Evolutionary conservation across 1,139 yeast genomes (phyloP).

Genomic region (Pichia sp.): DNA sequence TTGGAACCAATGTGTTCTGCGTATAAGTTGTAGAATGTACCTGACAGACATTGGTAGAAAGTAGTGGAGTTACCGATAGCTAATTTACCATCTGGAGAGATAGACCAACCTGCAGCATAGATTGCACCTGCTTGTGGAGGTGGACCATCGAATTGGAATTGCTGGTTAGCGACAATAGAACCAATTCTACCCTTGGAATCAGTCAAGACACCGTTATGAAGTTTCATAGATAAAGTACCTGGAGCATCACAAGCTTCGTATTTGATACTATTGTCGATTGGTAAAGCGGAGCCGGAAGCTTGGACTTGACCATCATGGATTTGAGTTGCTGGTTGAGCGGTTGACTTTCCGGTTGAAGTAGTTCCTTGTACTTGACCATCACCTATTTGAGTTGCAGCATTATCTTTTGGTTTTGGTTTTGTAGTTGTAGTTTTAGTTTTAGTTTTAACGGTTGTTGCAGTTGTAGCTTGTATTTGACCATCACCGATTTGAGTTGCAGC

Average conservation of each 20-base stretch:
- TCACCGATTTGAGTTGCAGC: constrained; percentile 34
- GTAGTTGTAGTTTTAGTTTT: constrained; percentile 33
- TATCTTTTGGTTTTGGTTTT: constrained; percentile 23
- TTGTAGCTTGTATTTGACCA: constrained; percentile 40
- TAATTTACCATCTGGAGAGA: constrained; percentile 56
- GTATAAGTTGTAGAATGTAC: constrained; percentile 76
- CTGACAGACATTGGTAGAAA: constrained; percentile 77
- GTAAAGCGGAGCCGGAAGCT: constrained; percentile 34
- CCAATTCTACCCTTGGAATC: constrained; percentile 69
- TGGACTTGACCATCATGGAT: constrained; percentile 48
- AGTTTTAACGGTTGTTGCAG: constrained; percentile 35
- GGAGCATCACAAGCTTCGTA: constrained; percentile 44
- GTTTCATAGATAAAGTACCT: constrained; percentile 49
- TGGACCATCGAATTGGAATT: constrained; percentile 86
- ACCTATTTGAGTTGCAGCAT: constrained; percentile 29
- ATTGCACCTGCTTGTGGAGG: constrained; percentile 88
- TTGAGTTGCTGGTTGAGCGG: constrained; percentile 29
- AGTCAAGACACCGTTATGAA: constrained; percentile 46
- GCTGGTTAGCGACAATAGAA: constrained; percentile 78
- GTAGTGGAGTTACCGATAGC: constrained; percentile 58
- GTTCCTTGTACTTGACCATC: constrained; percentile 54
- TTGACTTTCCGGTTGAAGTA: constrained; percentile 19
- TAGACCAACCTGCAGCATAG: constrained; percentile 80
- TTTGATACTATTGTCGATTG: constrained; percentile 32
- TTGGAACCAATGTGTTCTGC: constrained; percentile 60